A percentile compares a stretch with the other conserved stretches of the same genome.
These are phyloP conservation scores for Naganishia onofrii DNA, from an alignment of 768 basidiomycete species.

Conservation along the genomic window DNA sequence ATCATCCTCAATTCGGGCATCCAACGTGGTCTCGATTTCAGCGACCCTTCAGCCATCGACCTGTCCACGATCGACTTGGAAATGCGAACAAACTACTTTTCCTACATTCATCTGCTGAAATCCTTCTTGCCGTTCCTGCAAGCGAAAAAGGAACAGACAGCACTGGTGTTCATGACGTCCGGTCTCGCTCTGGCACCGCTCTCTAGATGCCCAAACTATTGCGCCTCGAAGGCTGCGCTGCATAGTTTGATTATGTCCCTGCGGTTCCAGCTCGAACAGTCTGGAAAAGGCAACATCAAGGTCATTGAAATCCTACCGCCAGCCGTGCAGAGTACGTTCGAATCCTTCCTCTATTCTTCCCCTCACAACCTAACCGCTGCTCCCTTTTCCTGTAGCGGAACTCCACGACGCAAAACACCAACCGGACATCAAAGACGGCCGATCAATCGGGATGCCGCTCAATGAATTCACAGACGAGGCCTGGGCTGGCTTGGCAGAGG, in stretches of 20 bases:
- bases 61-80: slow-evolving; percentile 27
- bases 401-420: slow-evolving; percentile 31
- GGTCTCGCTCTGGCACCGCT: slow-evolving; percentile 29
- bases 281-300: slow-evolving; percentile 22
- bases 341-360: neutral
- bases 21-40: slow-evolving; percentile 30
- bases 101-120: slow-evolving; percentile 27
- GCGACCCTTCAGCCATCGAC: slow-evolving; percentile 28
- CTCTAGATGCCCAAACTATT: slow-evolving; percentile 32
- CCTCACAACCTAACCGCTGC: neutral
- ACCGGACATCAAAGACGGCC: slow-evolving; percentile 31
- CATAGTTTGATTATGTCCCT: slow-evolving; percentile 29
- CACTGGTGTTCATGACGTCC: slow-evolving; percentile 19
- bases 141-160: slow-evolving; percentile 24
- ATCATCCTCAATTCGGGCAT: slow-evolving; percentile 33
- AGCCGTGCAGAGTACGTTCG: slow-evolving; percentile 20
- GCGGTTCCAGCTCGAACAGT: slow-evolving; percentile 26
- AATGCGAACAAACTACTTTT: slow-evolving; percentile 31
- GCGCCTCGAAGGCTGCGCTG: slow-evolving; percentile 31
- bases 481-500: slow-evolving; percentile 24
- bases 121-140: slow-evolving; percentile 29
- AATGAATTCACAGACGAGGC: slow-evolving; percentile 29
- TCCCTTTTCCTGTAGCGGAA: slow-evolving; percentile 20
- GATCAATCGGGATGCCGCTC: slow-evolving; percentile 29
- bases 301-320: slow-evolving; percentile 34